Evolutionary conservation across 202 grass and related monocot genomes (phyloP).

Genomic region (Bolboschoenoplectus hybrid): DNA sequence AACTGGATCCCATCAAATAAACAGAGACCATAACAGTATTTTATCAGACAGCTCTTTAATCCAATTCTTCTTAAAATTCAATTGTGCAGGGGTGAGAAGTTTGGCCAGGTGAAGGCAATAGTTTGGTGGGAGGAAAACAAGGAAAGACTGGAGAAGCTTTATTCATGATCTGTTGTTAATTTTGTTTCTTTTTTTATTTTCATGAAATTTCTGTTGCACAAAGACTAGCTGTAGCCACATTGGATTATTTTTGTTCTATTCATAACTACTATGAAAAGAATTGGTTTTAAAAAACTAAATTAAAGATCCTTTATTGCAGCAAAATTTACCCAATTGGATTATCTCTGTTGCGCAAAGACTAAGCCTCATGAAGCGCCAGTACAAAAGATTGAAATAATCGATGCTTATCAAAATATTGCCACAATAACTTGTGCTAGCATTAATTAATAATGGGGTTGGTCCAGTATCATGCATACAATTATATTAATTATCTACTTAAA

Average conservation of each 20-base stretch:
- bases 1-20: background rate
- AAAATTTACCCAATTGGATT: background rate
- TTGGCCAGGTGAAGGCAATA: slow-evolving; percentile 46
- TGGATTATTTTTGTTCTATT: slow-evolving; percentile 8
- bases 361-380: background rate
- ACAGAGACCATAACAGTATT: background rate
- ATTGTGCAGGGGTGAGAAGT: slow-evolving; percentile 47
- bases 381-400: background rate
- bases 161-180: slow-evolving; percentile 28
- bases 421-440: background rate
- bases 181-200: background rate
- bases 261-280: background rate
- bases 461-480: background rate
- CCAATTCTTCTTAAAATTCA: background rate
- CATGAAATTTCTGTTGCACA: background rate
- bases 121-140: slow-evolving; percentile 59
- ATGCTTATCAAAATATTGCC: background rate
- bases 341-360: too few relatives aligned
- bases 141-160: slow-evolving; percentile 41
- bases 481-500: background rate
- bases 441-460: background rate
- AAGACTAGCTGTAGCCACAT: slow-evolving; percentile 6
- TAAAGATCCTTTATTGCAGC: background rate
- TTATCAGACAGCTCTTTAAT: background rate
- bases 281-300: background rate